These are phyloP conservation scores for Paecilomyces fulvus DNA, from an alignment of 2,329 filamentous ascomycete species.

Conservation along the genomic window DNA sequence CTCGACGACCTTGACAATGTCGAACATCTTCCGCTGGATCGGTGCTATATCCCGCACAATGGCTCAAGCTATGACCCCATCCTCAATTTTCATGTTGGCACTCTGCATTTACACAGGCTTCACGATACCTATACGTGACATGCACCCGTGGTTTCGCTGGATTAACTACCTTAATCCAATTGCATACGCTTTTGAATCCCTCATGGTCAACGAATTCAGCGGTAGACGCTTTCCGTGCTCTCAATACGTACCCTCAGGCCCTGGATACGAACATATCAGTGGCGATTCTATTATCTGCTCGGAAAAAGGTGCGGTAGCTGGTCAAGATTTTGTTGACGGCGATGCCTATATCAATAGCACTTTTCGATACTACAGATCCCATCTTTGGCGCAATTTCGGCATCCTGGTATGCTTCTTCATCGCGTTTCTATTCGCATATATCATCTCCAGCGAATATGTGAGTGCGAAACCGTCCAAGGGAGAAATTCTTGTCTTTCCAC, in stretches of 20 bases:
- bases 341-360: constrained; percentile 48
- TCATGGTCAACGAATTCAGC: constrained; percentile 79
- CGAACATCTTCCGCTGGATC: constrained; percentile 76
- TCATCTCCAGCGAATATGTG: constrained; percentile 54
- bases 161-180: constrained; percentile 74
- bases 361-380: constrained; percentile 49
- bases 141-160: constrained; percentile 76
- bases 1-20: constrained; percentile 66
- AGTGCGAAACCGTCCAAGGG: constrained; percentile 61
- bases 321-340: constrained; percentile 46
- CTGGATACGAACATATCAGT: constrained; percentile 8
- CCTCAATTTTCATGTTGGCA: constrained; percentile 41
- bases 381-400: constrained; percentile 63
- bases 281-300: constrained; percentile 46
- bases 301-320: constrained; percentile 50
- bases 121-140: constrained; percentile 45
- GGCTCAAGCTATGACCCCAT: constrained; percentile 49
- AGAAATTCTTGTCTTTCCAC: constrained; percentile 66
- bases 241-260: constrained; percentile 32
- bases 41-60: constrained; percentile 63
- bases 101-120: constrained; percentile 44
- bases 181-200: constrained; percentile 68
- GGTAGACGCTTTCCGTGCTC: constrained; percentile 39
- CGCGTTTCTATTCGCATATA: constrained; percentile 55
- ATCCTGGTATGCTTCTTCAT: constrained; percentile 58